Evolutionary conservation across 2,329 filamentous ascomycete species (phyloP).

Genomic region (Dryadomyces sulphureus): DNA sequence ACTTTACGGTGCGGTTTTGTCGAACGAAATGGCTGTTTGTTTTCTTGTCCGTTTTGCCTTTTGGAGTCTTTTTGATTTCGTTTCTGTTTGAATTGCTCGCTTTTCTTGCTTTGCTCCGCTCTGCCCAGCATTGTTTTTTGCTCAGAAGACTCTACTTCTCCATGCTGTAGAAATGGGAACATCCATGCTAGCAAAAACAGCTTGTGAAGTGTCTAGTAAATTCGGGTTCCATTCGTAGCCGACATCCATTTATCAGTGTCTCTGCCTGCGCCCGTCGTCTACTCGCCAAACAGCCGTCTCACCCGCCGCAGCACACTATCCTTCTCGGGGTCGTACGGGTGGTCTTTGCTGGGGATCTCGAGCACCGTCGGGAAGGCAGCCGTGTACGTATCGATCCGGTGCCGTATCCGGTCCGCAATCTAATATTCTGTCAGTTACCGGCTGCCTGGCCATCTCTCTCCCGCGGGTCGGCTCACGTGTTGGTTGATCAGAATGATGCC

Average conservation of each 20-base stretch:
- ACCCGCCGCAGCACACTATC: slow-evolving; percentile 92
- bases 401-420: slow-evolving; percentile 88
- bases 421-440: slow-evolving; percentile 21
- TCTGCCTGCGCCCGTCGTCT: neutral
- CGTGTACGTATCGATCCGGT: slow-evolving; percentile 80
- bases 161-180: neutral
- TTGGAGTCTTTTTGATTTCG: neutral
- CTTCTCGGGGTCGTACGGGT: slow-evolving; percentile 97
- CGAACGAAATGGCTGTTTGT: no score
- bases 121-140: neutral
- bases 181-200: neutral
- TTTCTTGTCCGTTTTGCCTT: neutral
- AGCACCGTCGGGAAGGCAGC: slow-evolving; percentile 92
- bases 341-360: slow-evolving; percentile 97
- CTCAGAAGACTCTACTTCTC: neutral
- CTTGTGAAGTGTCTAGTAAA: neutral
- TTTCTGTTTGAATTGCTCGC: no score
- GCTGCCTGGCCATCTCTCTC: neutral
- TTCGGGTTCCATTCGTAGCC: neutral
- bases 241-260: neutral
- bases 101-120: neutral
- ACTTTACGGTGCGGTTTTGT: no score
- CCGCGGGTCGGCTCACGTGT: slow-evolving; percentile 47
- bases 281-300: slow-evolving; percentile 52
- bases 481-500: slow-evolving; percentile 96